Conservation (phyloP, 1,284 basidiomycete genomes). For the Papiliotrema nemorosa region DNA sequence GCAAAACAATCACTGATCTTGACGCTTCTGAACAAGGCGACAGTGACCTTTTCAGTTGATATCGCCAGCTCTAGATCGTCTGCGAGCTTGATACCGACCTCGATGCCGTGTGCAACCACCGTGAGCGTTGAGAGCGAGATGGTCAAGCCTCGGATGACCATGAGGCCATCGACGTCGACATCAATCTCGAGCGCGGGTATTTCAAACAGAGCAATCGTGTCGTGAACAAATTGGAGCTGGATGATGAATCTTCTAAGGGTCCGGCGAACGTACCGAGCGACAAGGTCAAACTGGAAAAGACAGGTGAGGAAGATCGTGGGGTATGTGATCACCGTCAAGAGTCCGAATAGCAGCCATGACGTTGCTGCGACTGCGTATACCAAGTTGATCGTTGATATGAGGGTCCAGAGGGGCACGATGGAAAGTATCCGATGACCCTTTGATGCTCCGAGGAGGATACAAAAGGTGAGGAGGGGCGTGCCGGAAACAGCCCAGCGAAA, state of each 20-base stretch:
- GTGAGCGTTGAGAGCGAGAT: slow-evolving; percentile 18
- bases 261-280: slow-evolving; percentile 7
- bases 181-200: slow-evolving; percentile 23
- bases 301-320: slow-evolving; percentile 15
- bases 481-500: slow-evolving; percentile 17
- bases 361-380: slow-evolving; percentile 16
- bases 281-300: slow-evolving; percentile 16
- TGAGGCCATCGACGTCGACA: slow-evolving; percentile 21
- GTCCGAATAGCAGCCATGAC: slow-evolving; percentile 17
- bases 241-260: slow-evolving; percentile 10
- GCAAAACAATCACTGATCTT: slow-evolving; percentile 20
- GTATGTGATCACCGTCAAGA: slow-evolving; percentile 7
- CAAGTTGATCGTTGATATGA: slow-evolving; percentile 14
- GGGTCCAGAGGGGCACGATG: slow-evolving; percentile 12
- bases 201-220: slow-evolving; percentile 20
- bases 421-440: slow-evolving; percentile 10
- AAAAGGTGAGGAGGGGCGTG: slow-evolving; percentile 13
- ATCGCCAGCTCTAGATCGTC: slow-evolving; percentile 21
- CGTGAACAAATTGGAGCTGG: slow-evolving; percentile 18
- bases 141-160: slow-evolving; percentile 20
- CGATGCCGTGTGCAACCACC: slow-evolving; percentile 18
- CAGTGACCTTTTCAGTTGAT: slow-evolving; percentile 11
- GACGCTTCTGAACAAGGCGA: slow-evolving; percentile 13
- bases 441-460: slow-evolving; percentile 11
- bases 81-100: slow-evolving; percentile 22